phyloP scores from a whole-genome alignment of 2,329 filamentous ascomycete genomes.

The Lojkania enalia region DNA sequence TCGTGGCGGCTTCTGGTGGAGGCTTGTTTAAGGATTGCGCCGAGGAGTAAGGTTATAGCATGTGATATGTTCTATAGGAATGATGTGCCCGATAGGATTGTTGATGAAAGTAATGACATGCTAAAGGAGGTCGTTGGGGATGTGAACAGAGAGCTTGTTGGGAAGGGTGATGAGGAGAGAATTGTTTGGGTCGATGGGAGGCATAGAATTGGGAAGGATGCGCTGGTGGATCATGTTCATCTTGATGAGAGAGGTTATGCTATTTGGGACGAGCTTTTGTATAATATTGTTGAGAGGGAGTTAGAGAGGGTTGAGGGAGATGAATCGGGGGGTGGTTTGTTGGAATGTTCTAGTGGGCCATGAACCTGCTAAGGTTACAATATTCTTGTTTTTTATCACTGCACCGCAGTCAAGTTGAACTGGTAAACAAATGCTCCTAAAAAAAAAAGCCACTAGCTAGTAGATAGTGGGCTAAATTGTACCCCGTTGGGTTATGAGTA shows the following conservation, averaged over 20 bases:
- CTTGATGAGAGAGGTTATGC: constrained; percentile 18
- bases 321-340: too few species aligned
- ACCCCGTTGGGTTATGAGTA: too few species aligned
- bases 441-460: too few species aligned
- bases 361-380: too few species aligned
- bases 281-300: constrained; percentile 2
- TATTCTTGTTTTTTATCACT: too few species aligned
- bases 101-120: constrained; percentile 1
- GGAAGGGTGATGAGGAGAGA: constrained; percentile 9
- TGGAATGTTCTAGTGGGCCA: too few species aligned
- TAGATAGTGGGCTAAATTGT: too few species aligned
- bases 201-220: constrained; percentile 7
- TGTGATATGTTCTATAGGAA: constrained; percentile 8
- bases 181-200: constrained; percentile 17
- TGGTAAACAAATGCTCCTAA: too few species aligned
- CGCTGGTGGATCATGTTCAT: constrained; percentile 22
- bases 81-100: constrained; percentile 3
- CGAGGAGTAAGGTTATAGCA: constrained; percentile 4
- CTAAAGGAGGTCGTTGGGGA: constrained; percentile 10
- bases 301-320: too few species aligned
- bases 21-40: constrained; percentile 8
- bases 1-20: constrained; percentile 2
- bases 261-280: constrained; percentile 13
- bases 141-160: constrained; percentile 13
- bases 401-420: too few species aligned